These are phyloP conservation scores for Butyriboletus loyo DNA, from an alignment of 768 basidiomycete species.

Conservation along the genomic window DNA sequence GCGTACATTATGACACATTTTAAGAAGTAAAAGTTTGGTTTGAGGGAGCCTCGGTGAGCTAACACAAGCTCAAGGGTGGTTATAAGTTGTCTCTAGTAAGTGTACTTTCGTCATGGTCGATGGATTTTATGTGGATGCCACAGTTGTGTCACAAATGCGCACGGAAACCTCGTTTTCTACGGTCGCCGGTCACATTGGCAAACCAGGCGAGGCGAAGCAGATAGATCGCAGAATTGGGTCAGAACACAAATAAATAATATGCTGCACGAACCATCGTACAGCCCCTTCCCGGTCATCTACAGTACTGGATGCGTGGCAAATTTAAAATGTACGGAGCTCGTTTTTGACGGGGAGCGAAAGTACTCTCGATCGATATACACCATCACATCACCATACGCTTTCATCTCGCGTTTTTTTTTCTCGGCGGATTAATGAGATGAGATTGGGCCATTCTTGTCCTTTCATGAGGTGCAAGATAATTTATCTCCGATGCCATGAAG, in stretches of 20 bases:
- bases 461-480: conserved; percentile 17
- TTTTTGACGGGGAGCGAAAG: conserved; percentile 1
- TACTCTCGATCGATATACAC: not conserved
- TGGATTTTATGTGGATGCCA: conserved; percentile 30
- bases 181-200: conserved; percentile 32
- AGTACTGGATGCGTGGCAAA: conserved; percentile 7
- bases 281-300: conserved; percentile 11
- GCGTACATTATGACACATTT: conserved; percentile 76
- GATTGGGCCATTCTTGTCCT: conserved; percentile 14
- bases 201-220: conserved; percentile 37
- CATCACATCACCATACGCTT: not conserved
- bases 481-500: conserved; percentile 32
- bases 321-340: conserved; percentile 12
- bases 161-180: conserved; percentile 39
- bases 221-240: conserved; percentile 18
- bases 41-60: conserved; percentile 11
- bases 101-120: conserved; percentile 10
- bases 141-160: conserved; percentile 34
- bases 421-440: conserved; percentile 19
- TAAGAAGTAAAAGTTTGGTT: conserved; percentile 14
- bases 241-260: conserved; percentile 22
- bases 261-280: conserved; percentile 16
- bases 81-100: conserved; percentile 15
- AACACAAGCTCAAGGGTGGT: conserved; percentile 17
- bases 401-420: conserved; percentile 4